Evolutionary conservation across 2,329 filamentous ascomycete species (phyloP).

Genomic region (Talaromyces marneffei): DNA sequence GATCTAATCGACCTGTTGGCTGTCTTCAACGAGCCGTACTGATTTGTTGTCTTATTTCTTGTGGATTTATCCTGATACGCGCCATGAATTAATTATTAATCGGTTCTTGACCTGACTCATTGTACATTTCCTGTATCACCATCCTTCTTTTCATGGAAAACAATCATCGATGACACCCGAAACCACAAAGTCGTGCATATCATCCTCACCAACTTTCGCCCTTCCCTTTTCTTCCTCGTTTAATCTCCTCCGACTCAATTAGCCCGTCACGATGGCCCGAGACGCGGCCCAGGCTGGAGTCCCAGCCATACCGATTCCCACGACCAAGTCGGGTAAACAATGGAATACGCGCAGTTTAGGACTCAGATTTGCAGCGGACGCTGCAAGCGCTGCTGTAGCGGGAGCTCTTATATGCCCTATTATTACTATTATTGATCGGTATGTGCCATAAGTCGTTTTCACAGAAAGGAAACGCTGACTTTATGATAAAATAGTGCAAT

Average conservation of each 20-base stretch:
- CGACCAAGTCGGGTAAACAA: constrained; percentile 14
- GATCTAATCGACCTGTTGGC: background rate
- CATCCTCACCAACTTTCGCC: background rate
- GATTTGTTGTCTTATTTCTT: background rate
- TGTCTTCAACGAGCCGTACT: background rate
- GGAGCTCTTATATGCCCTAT: constrained; percentile 73
- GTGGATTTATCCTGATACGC: background rate
- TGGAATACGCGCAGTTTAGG: constrained; percentile 76
- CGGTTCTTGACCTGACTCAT: background rate
- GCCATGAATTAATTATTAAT: background rate
- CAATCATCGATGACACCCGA: background rate
- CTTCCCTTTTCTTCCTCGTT: background rate
- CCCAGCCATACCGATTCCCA: constrained; percentile 13
- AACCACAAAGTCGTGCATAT: background rate
- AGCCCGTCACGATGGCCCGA: constrained; percentile 23
- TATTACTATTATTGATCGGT: constrained; percentile 85
- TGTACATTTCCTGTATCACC: background rate
- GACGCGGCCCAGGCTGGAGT: constrained; percentile 24
- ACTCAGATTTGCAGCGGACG: constrained; percentile 61
- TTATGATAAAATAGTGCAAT: constrained; percentile 34
- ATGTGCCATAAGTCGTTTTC: constrained; percentile 20
- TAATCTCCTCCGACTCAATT: background rate
- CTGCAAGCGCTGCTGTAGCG: constrained; percentile 62
- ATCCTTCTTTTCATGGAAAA: background rate
- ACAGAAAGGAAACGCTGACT: constrained; percentile 7